These are phyloP conservation scores for Wickerhamomyces subpelliculosus DNA, from an alignment of 805 yeast species.

Conservation along the genomic window DNA sequence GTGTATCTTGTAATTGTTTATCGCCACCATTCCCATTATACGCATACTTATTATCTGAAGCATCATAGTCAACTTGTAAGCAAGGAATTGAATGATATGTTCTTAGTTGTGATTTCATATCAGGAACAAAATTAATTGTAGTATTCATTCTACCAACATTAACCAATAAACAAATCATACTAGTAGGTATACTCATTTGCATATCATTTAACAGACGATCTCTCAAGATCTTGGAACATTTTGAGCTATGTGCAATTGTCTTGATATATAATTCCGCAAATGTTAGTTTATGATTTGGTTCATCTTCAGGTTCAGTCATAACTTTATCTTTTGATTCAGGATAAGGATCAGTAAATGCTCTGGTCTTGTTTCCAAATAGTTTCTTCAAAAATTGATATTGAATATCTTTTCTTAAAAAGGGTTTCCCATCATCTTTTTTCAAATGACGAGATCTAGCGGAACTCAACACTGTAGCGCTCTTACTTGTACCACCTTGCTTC, in stretches of 20 bases:
- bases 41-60: conserved; percentile 18
- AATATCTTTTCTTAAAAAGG: conserved; percentile 81
- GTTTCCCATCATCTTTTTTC: conserved; percentile 89
- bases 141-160: conserved; percentile 94
- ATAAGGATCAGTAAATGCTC: conserved; percentile 64
- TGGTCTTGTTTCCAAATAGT: conserved; percentile 54
- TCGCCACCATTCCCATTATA: conserved; percentile 23
- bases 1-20: conserved; percentile 90
- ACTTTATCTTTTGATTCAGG: conserved; percentile 31
- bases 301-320: conserved; percentile 25
- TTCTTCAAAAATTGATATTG: conserved; percentile 70
- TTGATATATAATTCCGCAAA: conserved; percentile 81
- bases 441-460: conserved; percentile 46
- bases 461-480: conserved; percentile 12
- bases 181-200: conserved; percentile 60
- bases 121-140: conserved; percentile 89
- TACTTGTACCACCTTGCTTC: conserved; percentile 8
- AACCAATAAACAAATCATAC: conserved; percentile 78
- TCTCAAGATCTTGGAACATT: conserved; percentile 75
- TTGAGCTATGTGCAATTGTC: conserved; percentile 74
- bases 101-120: conserved; percentile 88
- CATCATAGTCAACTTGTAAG: conserved; percentile 60
- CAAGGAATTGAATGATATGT: conserved; percentile 93
- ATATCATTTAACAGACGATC: conserved; percentile 65
- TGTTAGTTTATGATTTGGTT: conserved; percentile 46